Base-by-base conservation (phyloP, 805 yeast species). In the Schwanniomyces yamadae region DNA sequence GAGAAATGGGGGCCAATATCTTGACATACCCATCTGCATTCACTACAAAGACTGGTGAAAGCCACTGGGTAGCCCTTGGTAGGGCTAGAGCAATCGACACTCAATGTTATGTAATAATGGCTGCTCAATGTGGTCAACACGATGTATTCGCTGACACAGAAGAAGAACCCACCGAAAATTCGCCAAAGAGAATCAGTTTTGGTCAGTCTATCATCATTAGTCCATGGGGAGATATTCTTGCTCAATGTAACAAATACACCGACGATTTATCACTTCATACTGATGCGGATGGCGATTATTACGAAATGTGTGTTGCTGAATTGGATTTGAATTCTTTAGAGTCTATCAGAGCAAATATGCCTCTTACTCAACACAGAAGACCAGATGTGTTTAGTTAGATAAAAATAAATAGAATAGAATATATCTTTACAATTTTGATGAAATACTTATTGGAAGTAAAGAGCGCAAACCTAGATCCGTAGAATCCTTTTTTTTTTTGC, bases 21-120 rank as follows among this genome's bases (percentile, higher is more conserved):
- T 48, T 91, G 25, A 75, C 91, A 2, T 91, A 69, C 49, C 98
- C 99, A 0, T 82, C 95, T 17, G 98, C 98, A 0, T 93, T 95
- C 70, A 93, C 96, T 0, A 76, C 84, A 54, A 80, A 81, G 44
- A 91, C 98, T 0, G 99, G 99, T 1, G 78, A 78, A 34, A 87
- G 91, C 1, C 99, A 91, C 53, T 91, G 97, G 95, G 79, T 79
- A 35, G 57, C 77, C 1, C 66, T 91, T 34, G 96, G 87, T 1
- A 69, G 78, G 18, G 83, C 95, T 0, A 67, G 97, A 31, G 98
- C 98, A 4, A 74, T 91, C 9, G 96, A 90, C 54, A 75, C 91
- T 1, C 98, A 93, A 59, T 70, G 84, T 41, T 93, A 75, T 56
- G 95, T 90, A 5, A 66, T 91, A 4, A 77, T 89, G 84, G 90